These are phyloP conservation scores for Echites panduratus DNA, from an alignment of 257 asterid species.

Conservation along the genomic window DNA sequence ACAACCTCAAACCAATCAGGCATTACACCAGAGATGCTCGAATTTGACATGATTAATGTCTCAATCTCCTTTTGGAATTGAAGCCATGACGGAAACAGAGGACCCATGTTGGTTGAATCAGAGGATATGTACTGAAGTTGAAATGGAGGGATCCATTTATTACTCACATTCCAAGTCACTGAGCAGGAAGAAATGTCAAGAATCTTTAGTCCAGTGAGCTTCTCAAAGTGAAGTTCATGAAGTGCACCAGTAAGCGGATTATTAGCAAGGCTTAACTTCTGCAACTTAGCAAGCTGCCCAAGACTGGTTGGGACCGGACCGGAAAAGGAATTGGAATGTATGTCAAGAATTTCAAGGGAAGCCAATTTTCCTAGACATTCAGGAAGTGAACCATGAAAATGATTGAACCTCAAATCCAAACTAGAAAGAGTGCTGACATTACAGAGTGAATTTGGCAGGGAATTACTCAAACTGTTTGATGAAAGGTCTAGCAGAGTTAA, in stretches of 20 bases:
- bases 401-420: constrained; percentile 7
- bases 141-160: constrained; percentile 22
- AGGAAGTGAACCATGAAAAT: constrained; percentile 13
- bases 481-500: constrained; percentile 10
- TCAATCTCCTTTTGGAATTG: constrained; percentile 3
- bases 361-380: neutral
- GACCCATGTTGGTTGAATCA: constrained; percentile 10
- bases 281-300: constrained; percentile 4
- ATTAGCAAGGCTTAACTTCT: neutral
- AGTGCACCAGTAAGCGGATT: constrained; percentile 10
- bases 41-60: constrained; percentile 4
- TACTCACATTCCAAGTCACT: constrained; percentile 11
- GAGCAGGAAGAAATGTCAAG: constrained; percentile 12
- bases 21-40: constrained; percentile 16
- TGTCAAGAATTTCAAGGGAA: neutral
- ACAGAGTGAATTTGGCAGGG: constrained; percentile 9
- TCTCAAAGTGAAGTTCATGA: constrained; percentile 11
- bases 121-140: constrained; percentile 13
- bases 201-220: neutral
- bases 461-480: constrained; percentile 5
- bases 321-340: neutral
- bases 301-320: constrained; percentile 6
- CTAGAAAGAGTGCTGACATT: constrained; percentile 10
- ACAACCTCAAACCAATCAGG: constrained; percentile 19
- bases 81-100: constrained; percentile 21